A percentile compares a stretch with the other conserved stretches of the same genome.
These are phyloP conservation scores for Paramecium pentaurelia DNA, from an alignment of 73 alveolate genomes.

Conservation along the genomic window DNA sequence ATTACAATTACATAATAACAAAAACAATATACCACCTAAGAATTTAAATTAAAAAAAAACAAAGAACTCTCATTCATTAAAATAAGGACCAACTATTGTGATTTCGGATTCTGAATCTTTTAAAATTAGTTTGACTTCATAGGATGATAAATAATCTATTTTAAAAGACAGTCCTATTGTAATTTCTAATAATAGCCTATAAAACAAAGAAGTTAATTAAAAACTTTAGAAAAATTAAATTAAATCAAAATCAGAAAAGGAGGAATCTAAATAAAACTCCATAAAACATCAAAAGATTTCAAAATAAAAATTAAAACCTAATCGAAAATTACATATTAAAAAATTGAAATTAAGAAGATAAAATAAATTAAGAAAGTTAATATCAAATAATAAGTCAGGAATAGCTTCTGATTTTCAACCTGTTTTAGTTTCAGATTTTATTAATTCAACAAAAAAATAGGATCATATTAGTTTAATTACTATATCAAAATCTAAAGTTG, in stretches of 20 bases:
- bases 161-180: not conserved
- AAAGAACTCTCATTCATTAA: not conserved
- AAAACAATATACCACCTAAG: not conserved
- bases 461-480: not conserved
- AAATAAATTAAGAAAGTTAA: not conserved
- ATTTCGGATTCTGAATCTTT: not conserved
- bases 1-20: not conserved
- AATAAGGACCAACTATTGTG: not conserved
- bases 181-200: not conserved
- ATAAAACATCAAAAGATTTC: not conserved
- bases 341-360: not conserved
- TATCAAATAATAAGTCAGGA: not conserved
- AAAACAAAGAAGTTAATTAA: not conserved
- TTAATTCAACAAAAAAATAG: not conserved
- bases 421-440: not conserved
- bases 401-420: not conserved
- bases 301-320: not conserved
- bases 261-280: not conserved
- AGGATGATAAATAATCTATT: not conserved
- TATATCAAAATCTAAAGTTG: not conserved
- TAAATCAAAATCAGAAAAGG: not conserved
- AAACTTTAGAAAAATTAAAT: not conserved
- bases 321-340: not conserved
- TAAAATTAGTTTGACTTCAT: not conserved
- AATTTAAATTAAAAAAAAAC: not conserved